Conservation (phyloP, 805 yeast genomes). For the Candida stauntonica region DNA sequence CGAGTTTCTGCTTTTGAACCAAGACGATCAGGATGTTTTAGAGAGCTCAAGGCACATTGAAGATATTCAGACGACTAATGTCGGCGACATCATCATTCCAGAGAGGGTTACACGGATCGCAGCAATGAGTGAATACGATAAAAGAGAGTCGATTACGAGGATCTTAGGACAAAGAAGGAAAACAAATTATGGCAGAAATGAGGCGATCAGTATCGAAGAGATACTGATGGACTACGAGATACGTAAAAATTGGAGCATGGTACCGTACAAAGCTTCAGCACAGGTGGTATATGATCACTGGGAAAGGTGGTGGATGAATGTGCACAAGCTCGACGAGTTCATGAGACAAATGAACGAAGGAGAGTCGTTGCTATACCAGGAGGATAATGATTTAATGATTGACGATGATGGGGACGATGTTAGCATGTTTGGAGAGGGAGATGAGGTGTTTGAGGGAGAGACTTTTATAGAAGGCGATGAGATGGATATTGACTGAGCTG, state of each 20-base stretch:
- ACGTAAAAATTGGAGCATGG: slow-evolving; percentile 25
- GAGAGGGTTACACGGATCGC: slow-evolving; percentile 6
- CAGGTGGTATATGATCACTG: slow-evolving; percentile 24
- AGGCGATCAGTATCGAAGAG: too few species aligned
- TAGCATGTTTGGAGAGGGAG: neutral
- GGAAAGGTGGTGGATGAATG: slow-evolving; percentile 28
- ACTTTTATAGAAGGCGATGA: neutral
- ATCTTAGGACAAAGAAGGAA: slow-evolving; percentile 4
- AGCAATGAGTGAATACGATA: slow-evolving; percentile 4
- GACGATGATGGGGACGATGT: slow-evolving; percentile 3
- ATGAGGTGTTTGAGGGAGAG: neutral
- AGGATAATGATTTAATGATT: neutral
- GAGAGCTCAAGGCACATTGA: slow-evolving; percentile 14
- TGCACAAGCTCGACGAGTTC: slow-evolving; percentile 10
- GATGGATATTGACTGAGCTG: neutral
- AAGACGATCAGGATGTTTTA: slow-evolving; percentile 21
- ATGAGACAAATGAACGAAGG: slow-evolving; percentile 7
- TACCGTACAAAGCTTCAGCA: slow-evolving; percentile 26
- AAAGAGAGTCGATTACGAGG: slow-evolving; percentile 7
- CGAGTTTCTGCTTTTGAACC: slow-evolving; percentile 21
- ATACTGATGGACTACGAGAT: slow-evolving; percentile 25
- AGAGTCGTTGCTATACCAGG: neutral
- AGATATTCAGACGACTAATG: slow-evolving; percentile 2
- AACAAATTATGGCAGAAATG: too few species aligned
- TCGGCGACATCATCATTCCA: slow-evolving; percentile 10